Evolutionary conservation across 306 rosid species (phyloP).

Genomic region (Lagenaria siceraria): DNA sequence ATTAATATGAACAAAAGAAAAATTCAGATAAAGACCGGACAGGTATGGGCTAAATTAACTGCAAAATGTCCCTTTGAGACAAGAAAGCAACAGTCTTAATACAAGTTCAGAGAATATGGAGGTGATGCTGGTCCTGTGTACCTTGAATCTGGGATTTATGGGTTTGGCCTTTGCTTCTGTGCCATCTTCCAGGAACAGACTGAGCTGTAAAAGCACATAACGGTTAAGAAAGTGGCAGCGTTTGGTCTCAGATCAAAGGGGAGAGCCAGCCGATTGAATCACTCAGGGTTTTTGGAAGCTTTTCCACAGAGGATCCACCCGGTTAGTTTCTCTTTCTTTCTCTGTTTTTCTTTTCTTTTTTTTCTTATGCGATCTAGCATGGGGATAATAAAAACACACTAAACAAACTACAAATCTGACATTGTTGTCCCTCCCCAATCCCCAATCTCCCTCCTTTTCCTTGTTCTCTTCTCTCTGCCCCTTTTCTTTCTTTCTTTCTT

Average conservation of each 20-base stretch:
- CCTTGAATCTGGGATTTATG: conserved; percentile 54
- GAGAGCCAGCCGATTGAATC: conserved; percentile 31
- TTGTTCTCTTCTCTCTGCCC: not conserved
- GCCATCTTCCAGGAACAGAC: conserved; percentile 46
- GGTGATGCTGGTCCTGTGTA: conserved; percentile 44
- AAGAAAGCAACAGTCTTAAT: conserved; percentile 30
- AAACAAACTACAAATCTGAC: conserved; percentile 66
- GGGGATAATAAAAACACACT: conserved; percentile 30
- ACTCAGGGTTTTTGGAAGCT: conserved; percentile 41
- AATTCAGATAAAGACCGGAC: conserved; percentile 32
- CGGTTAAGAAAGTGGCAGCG: conserved; percentile 45
- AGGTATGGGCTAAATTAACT: conserved; percentile 66
- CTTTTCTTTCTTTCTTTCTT: conserved; percentile 3
- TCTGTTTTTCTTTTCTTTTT: not conserved
- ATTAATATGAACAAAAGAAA: conserved; percentile 31
- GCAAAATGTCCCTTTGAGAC: conserved; percentile 49
- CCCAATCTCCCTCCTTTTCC: not conserved
- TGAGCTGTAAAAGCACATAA: conserved; percentile 72
- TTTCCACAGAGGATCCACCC: conserved; percentile 42
- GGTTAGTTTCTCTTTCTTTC: conserved; percentile 12
- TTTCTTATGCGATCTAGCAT: conserved; percentile 61
- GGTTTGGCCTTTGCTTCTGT: conserved; percentile 26
- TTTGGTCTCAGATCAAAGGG: conserved; percentile 40
- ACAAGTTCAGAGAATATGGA: conserved; percentile 68
- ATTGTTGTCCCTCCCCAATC: conserved; percentile 25